These are phyloP conservation scores for Aureobasidium musti DNA, from an alignment of 2,329 filamentous ascomycete genomes.

Conservation along the genomic window DNA sequence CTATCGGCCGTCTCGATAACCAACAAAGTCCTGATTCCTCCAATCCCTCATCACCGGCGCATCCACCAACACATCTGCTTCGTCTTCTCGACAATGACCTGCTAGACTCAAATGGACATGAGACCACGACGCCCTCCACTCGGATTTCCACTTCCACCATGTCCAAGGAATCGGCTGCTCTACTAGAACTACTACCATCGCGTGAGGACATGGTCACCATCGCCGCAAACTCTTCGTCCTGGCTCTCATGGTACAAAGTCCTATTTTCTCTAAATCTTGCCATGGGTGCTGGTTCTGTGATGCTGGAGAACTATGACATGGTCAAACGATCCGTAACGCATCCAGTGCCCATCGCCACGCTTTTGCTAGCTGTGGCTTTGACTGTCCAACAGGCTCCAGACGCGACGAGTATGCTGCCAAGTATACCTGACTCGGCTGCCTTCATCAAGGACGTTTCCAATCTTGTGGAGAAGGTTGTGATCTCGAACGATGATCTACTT, in stretches of 20 bases:
- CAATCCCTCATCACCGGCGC: slow-evolving; percentile 31
- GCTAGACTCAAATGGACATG: slow-evolving; percentile 33
- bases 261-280: slow-evolving; percentile 35
- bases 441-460: slow-evolving; percentile 37
- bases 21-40: slow-evolving; percentile 22
- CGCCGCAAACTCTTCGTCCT: slow-evolving; percentile 34
- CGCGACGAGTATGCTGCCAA: slow-evolving; percentile 13
- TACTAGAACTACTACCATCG: slow-evolving; percentile 36
- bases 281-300: slow-evolving; percentile 33
- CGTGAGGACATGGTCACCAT: slow-evolving; percentile 35
- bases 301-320: slow-evolving; percentile 37
- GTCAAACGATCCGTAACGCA: slow-evolving; percentile 34
- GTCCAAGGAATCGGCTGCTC: slow-evolving; percentile 1
- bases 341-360: slow-evolving; percentile 36
- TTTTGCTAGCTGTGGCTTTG: slow-evolving; percentile 39
- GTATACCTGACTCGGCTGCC: neutral
- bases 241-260: slow-evolving; percentile 37
- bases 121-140: neutral
- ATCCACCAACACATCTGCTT: slow-evolving; percentile 38
- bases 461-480: slow-evolving; percentile 37
- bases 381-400: slow-evolving; percentile 37
- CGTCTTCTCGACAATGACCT: slow-evolving; percentile 40
- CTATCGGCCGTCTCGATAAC: neutral
- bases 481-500: slow-evolving; percentile 40
- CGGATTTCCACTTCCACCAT: neutral